Evolutionary conservation across 2,329 filamentous ascomycete species (phyloP).

Genomic region (Colletotrichum liriopes): DNA sequence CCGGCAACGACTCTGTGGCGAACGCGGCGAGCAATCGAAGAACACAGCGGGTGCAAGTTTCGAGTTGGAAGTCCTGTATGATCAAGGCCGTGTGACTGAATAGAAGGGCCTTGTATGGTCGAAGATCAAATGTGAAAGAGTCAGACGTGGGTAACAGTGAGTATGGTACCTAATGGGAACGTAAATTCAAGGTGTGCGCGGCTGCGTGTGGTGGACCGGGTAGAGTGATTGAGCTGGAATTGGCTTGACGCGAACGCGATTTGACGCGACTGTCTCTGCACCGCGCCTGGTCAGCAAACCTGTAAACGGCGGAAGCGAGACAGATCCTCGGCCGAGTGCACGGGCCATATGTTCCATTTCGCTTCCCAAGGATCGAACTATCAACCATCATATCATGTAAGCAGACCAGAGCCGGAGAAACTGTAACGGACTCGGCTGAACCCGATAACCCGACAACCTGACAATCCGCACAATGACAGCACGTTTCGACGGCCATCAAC

Average conservation of each 20-base stretch:
- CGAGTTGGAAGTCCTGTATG: neutral
- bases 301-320: neutral
- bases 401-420: neutral
- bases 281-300: conserved; percentile 7
- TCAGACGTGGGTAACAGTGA: conserved; percentile 3
- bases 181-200: neutral
- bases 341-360: neutral
- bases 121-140: neutral
- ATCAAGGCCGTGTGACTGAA: neutral
- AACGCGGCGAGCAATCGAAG: conserved; percentile 4
- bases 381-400: neutral
- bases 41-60: neutral
- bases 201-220: conserved; percentile 8
- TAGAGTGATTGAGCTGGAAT: conserved; percentile 22
- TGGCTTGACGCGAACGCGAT: conserved; percentile 29
- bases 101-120: neutral
- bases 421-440: neutral
- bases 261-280: conserved; percentile 21
- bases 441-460: neutral
- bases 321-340: conserved; percentile 29
- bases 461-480: no score
- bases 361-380: neutral
- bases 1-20: neutral
- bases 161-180: conserved; percentile 5
- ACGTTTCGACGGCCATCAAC: no score